Conservation (phyloP, 176 grass and related monocot genomes). For the Aechmea fasciata region DNA sequence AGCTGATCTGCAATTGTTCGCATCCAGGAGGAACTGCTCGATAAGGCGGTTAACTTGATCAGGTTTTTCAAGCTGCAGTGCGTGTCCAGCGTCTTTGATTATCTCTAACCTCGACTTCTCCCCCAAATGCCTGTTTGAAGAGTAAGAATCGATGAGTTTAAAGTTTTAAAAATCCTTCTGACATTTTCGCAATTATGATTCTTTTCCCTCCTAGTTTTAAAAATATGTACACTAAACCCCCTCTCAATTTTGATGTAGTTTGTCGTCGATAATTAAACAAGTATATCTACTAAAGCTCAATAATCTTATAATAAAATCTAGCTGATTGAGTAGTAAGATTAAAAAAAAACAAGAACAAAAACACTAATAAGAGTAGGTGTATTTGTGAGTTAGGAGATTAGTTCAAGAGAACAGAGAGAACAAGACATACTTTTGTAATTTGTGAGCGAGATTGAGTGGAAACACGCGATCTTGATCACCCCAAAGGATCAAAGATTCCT, state of each 20-base stretch:
- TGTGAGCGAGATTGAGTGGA: conserved; percentile 44
- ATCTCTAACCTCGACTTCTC: conserved; percentile 48
- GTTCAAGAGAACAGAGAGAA: neutral
- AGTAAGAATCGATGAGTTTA: neutral
- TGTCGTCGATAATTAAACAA: too few relatives aligned
- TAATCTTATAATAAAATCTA: too few relatives aligned
- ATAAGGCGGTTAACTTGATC: conserved; percentile 41
- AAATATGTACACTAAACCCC: too few relatives aligned
- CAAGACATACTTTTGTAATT: conserved; percentile 49
- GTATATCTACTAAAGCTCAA: too few relatives aligned
- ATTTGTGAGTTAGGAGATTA: neutral
- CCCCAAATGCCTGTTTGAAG: conserved; percentile 51
- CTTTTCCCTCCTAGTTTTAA: too few relatives aligned
- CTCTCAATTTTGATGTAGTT: too few relatives aligned
- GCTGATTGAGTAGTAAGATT: too few relatives aligned
- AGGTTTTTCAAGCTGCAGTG: conserved; percentile 64
- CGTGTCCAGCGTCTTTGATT: conserved; percentile 68
- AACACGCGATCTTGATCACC: conserved; percentile 81
- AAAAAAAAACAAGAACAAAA: neutral
- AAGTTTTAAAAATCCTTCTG: neutral
- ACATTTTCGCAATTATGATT: neutral
- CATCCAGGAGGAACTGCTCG: conserved; percentile 41
- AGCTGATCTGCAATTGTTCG: neutral
- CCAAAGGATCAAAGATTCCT: conserved; percentile 76
- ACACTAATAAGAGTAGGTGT: neutral